Evolutionary conservation across 2,329 filamentous ascomycete genomes (phyloP), one percentile per base, ranked within the genome.

Genomic region (Sphaceloma murrayae): DNA sequence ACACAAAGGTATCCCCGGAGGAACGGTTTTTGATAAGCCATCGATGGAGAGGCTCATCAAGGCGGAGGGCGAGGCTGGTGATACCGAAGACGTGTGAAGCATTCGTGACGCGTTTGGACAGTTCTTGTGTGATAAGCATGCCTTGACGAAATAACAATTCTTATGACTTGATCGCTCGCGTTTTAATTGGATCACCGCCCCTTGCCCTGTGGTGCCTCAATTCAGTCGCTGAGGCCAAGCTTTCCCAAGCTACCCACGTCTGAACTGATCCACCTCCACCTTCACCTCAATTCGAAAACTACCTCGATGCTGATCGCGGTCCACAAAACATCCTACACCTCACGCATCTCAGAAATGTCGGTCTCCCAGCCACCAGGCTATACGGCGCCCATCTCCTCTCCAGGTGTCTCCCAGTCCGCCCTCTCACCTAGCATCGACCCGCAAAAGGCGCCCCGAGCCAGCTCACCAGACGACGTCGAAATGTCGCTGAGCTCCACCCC

Each of bases 21-120:
- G 91, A 47, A 75, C 77, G 1, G 82, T 95, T 46, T 95, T 94
- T 63, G 80, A 80, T 51, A 67, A 78, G 2, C 73, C 72, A 4
- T 69, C 75, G 47, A 88, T 95, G 85, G 73, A 74, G 11, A 74
- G 79, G 49, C 71, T 84, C 45, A 73, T 89, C 55, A 81, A 82
- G 66, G 73, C 70, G 46, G 87, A 93, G 64, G 74, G 82, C 58
- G 84, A 91, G 59, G 75, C 77, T 24, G 89, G 84, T 81, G 85
- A 85, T 53, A 83, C 50, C 2, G 60, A 61, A 13, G 56, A 45
- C 18, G 42, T 45, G 29, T 45, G 31, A 45, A n/a, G 9, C 11
- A n/a, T n/a, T n/a, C n/a, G n/a, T n/a, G 7, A 45, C 16, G 16
- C 10, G n/a, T 6, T 13, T n/a, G 6, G 14, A 33, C 10, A 33